Base-by-base conservation (phyloP, 2,329 filamentous ascomycete species). In the Diaporthe sp. region DNA sequence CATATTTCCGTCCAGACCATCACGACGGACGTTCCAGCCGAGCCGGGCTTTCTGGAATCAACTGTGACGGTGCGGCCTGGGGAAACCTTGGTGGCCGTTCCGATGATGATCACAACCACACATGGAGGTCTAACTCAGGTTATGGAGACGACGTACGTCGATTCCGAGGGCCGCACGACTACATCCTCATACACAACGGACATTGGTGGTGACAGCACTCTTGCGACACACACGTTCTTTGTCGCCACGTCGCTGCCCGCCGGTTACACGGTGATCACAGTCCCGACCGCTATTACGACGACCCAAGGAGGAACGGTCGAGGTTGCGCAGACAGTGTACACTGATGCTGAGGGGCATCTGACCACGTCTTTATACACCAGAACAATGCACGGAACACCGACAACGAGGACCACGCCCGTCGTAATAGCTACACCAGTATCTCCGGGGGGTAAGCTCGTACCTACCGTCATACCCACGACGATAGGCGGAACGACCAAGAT, bases 61-160 rank as follows among this genome's bases (percentile, higher is more conserved):
- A 28, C 4, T 22, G 22, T 53, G 57, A 51, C 44, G 4, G 1
- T 63, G 44, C 42, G n/a, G 2, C 17, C 70, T 3, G 57, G 55
- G 17, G 70, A 72, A 34, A 63, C n/a, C 6, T n/a, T 63, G 10
- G 70, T 63, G n/a, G 58, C 44, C 20, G 10, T 72, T 15, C 57
- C 44, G 37, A 42, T 20, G n/a, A n/a, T 63, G 34, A 31, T 72
- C 5, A 28, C 44, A 53, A 51, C 55, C 28, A 61, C 28, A 20
- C 55, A 10, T 20, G 55, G 55, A 15, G 28, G 20, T 9, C 0
- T 34, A 17, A 72, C 55, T 17, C 39, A 39, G 51, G n/a, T 51
- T 15, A 57, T 51, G n/a, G 28, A 72, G 28, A 42, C 31, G 7
- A 51, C 28, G 3, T 31, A 22, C 22, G 22, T 15, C 25, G 55